These are phyloP conservation scores for Pleodorina starrii DNA, from an alignment of 139 green algal genomes.

Conservation along the genomic window DNA sequence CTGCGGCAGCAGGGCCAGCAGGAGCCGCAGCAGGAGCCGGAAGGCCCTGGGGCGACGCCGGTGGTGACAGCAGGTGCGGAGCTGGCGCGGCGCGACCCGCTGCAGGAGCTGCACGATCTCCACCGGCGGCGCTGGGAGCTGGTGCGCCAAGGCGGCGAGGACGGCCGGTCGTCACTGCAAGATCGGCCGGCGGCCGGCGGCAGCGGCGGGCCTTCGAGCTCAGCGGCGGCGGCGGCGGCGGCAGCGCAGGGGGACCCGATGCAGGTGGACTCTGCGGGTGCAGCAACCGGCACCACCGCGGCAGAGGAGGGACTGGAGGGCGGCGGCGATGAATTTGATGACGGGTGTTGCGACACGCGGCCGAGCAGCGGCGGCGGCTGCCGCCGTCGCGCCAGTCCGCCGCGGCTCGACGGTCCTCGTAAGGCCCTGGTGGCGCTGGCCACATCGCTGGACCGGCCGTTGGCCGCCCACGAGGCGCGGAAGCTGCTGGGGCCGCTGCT, in stretches of 20 bases:
- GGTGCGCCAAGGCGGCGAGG: neutral
- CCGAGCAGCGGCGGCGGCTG: too few relatives aligned
- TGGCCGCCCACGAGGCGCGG: constrained; percentile 27
- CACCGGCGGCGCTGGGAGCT: constrained; percentile 30
- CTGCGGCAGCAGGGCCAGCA: neutral
- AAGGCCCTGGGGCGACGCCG: neutral
- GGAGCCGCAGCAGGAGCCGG: neutral
- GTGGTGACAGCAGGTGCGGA: neutral
- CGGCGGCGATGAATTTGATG: too few relatives aligned
- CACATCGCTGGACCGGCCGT: constrained; percentile 48
- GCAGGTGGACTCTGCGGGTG: neutral
- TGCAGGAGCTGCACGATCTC: neutral
- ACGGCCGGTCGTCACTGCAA: too few relatives aligned
- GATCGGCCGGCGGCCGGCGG: too few relatives aligned
- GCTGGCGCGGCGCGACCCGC: neutral
- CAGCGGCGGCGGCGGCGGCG: too few relatives aligned
- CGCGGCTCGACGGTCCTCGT: neutral
- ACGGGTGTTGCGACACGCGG: too few relatives aligned
- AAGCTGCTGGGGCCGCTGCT: constrained; percentile 77
- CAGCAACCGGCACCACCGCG: neutral
- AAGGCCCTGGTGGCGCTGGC: neutral
- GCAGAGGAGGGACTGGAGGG: neutral
- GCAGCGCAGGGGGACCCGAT: neutral
- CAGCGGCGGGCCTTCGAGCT: too few relatives aligned
- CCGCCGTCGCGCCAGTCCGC: too few relatives aligned